Percentiles rank a stretch among this genome's conserved stretches.
phyloP scores from a whole-genome alignment of 176 grass and related monocot species.

The Dactylis glomerata region DNA sequence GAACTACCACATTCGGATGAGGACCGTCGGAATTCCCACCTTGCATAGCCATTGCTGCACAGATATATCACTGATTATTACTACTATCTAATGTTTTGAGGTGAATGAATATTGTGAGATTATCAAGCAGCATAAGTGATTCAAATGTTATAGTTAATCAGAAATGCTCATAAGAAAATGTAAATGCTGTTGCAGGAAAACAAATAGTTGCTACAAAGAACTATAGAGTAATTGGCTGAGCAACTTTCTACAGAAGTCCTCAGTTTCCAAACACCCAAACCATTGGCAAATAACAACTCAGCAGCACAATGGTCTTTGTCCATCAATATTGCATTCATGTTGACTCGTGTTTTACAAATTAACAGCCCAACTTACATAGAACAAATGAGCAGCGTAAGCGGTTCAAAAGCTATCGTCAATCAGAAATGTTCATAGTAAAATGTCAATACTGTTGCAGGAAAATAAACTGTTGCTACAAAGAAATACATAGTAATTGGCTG shows the following conservation, averaged over 20 bases:
- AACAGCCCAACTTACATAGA: neutral
- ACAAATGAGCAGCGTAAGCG: neutral
- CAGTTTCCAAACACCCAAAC: neutral
- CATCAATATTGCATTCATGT: neutral
- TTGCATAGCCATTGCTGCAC: constrained; percentile 35
- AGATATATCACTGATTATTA: constrained; percentile 5
- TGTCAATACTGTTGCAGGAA: neutral
- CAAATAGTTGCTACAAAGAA: neutral
- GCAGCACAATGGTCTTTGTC: neutral
- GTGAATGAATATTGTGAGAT: neutral
- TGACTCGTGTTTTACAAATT: neutral
- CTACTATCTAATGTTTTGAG: neutral
- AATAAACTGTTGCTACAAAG: neutral
- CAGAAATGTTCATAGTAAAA: neutral
- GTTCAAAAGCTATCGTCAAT: neutral
- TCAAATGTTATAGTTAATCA: neutral
- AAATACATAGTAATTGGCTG: neutral
- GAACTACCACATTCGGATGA: constrained; percentile 23
- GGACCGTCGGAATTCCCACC: neutral
- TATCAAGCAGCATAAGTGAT: neutral
- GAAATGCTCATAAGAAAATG: neutral
- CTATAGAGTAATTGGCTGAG: neutral
- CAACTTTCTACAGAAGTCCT: neutral
- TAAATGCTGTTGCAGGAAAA: neutral
- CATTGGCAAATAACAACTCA: neutral